These are phyloP conservation scores for Coemansia interrupta DNA, from an alignment of 192 early-diverging fungal species.

Conservation along the genomic window DNA sequence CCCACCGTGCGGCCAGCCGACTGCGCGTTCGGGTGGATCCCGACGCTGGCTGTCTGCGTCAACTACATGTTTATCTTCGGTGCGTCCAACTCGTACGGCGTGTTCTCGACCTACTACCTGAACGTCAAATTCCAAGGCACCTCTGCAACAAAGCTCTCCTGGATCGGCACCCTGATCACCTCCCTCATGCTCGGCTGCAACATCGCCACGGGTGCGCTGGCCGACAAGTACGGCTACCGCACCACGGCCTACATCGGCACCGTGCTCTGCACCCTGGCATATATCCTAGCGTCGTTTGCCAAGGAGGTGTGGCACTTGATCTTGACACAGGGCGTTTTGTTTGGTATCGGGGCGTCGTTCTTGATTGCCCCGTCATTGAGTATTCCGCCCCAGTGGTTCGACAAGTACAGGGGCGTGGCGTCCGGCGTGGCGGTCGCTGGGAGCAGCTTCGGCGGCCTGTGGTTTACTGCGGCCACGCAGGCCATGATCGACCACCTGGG, in stretches of 20 bases:
- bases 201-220: slow-evolving; percentile 36
- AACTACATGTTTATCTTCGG: slow-evolving; percentile 52
- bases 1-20: slow-evolving; percentile 27
- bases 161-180: slow-evolving; percentile 41
- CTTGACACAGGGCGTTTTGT: slow-evolving; percentile 69
- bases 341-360: slow-evolving; percentile 68
- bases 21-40: slow-evolving; percentile 37
- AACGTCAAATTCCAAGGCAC: slow-evolving; percentile 30
- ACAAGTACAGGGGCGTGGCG: slow-evolving; percentile 62
- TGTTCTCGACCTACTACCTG: slow-evolving; percentile 47
- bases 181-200: slow-evolving; percentile 25
- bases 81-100: slow-evolving; percentile 37
- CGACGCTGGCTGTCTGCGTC: slow-evolving; percentile 48
- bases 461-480: slow-evolving; percentile 59
- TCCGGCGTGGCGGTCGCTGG: slow-evolving; percentile 73
- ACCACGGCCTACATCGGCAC: slow-evolving; percentile 33
- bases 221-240: slow-evolving; percentile 38
- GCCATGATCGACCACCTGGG: slow-evolving; percentile 60
- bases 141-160: slow-evolving; percentile 29
- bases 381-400: slow-evolving; percentile 70
- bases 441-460: slow-evolving; percentile 69
- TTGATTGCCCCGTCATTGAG: slow-evolving; percentile 63
- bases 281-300: slow-evolving; percentile 41
- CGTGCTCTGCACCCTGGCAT: slow-evolving; percentile 25
- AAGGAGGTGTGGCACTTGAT: slow-evolving; percentile 67